Evolutionary conservation across 768 basidiomycete species (phyloP).

Genomic region (Tylopilus vinaceipallidus): DNA sequence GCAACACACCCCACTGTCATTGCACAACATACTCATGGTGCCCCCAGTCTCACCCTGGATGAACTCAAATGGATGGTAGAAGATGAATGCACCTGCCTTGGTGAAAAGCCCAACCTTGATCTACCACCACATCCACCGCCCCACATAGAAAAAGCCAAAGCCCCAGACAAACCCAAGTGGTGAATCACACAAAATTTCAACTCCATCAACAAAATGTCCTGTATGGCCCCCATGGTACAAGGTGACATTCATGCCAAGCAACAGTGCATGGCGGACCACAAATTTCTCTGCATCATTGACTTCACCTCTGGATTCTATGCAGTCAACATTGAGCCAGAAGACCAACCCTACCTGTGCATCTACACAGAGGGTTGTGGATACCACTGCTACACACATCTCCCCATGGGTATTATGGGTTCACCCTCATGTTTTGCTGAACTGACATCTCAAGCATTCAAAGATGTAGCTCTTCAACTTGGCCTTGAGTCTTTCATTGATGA

Average conservation of each 20-base stretch:
- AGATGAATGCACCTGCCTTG: not conserved
- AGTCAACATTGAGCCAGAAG: conserved; percentile 9
- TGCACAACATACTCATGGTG: not conserved
- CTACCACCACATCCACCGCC: not conserved
- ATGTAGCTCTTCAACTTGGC: not conserved
- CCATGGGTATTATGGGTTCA: conserved; percentile 40
- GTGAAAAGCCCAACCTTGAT: not conserved
- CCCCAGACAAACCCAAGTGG: not conserved
- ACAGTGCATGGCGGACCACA: conserved; percentile 24
- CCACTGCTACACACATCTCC: conserved; percentile 36
- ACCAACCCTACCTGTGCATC: conserved; percentile 32
- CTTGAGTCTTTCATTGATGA: not conserved
- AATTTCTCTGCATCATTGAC: conserved; percentile 21
- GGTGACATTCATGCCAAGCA: conserved; percentile 42
- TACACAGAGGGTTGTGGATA: conserved; percentile 39
- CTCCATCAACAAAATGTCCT: conserved; percentile 26
- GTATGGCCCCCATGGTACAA: conserved; percentile 22
- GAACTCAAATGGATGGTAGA: not conserved
- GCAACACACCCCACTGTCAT: not conserved
- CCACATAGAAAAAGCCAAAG: not conserved
- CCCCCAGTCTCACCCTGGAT: not conserved
- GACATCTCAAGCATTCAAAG: not conserved
- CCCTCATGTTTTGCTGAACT: conserved; percentile 18
- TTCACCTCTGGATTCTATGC: conserved; percentile 27
- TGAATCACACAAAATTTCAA: conserved; percentile 4